These are phyloP conservation scores for Vaccinium vitisidaea DNA, from an alignment of 148 eudicot species.

Conservation along the genomic window DNA sequence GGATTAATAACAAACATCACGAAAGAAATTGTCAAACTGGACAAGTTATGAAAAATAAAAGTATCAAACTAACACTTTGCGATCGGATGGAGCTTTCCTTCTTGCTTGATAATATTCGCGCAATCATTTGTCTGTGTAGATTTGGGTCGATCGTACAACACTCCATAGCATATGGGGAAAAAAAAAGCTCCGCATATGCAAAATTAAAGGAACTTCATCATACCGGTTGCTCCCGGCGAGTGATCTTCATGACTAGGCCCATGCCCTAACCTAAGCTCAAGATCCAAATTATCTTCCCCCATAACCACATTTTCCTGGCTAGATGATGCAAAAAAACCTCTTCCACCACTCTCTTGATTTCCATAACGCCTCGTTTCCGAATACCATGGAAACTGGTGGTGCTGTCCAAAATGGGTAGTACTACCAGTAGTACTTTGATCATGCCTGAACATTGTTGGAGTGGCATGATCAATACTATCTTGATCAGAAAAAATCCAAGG, in stretches of 20 bases:
- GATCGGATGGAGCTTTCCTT: not conserved
- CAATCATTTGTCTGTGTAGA: not conserved
- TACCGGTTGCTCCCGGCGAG: not conserved
- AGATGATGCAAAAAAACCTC: not conserved
- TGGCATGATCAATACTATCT: not conserved
- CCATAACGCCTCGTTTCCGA: not conserved
- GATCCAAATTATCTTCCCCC: constrained; percentile 15
- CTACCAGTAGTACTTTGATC: not conserved
- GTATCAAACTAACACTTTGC: not conserved
- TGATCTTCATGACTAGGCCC: not conserved
- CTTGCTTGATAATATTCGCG: not conserved
- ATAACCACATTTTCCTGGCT: not conserved
- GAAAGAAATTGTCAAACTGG: not conserved
- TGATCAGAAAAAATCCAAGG: not conserved
- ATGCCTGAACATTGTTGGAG: not conserved
- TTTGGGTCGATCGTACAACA: not conserved
- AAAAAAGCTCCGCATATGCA: not conserved
- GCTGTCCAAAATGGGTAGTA: not conserved
- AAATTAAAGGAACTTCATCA: constrained; percentile 19
- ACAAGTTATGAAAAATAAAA: not conserved
- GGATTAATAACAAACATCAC: not conserved
- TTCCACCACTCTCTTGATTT: not conserved
- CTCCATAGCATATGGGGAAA: not conserved
- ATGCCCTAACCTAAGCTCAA: constrained; percentile 32
- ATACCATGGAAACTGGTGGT: constrained; percentile 12